These are phyloP conservation scores for Sphagnum contortum DNA, from an alignment of 225 moss, liverwort and hornwort genomes.

Conservation along the genomic window DNA sequence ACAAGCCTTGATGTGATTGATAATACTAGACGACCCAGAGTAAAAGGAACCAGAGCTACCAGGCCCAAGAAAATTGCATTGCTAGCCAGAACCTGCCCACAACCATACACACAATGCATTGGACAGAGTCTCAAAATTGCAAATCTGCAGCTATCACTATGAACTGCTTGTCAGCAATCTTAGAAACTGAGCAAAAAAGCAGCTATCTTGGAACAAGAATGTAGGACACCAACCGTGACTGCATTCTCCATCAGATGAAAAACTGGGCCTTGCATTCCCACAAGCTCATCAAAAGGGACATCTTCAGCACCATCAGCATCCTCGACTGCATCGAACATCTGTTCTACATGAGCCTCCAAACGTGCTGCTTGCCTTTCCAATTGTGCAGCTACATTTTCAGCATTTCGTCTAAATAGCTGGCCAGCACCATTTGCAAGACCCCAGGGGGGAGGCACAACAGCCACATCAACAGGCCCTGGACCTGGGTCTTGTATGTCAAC, in stretches of 20 bases:
- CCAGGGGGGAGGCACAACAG: conserved; percentile 14
- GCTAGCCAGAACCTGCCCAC: conserved; percentile 46
- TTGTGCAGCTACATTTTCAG: conserved; percentile 50
- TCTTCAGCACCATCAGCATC: conserved; percentile 59
- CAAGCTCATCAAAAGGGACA: conserved; percentile 59
- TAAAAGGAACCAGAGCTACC: conserved; percentile 54
- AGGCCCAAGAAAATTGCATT: conserved; percentile 59
- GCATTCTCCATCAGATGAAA: conserved; percentile 53
- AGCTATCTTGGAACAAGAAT: background rate
- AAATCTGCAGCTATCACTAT: no score
- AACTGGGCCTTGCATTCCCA: conserved; percentile 66
- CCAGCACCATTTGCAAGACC: conserved; percentile 42
- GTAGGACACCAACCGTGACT: conserved; percentile 33
- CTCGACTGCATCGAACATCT: conserved; percentile 61
- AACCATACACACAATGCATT: background rate
- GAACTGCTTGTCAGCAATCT: no score
- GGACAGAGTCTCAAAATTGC: no score
- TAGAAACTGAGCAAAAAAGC: no score
- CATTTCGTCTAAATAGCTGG: conserved; percentile 47
- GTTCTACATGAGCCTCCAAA: conserved; percentile 60
- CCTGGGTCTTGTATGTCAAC: background rate
- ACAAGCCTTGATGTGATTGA: conserved; percentile 37
- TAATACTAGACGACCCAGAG: conserved; percentile 45
- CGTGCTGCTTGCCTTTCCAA: conserved; percentile 57
- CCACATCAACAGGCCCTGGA: conserved; percentile 15